Conservation (phyloP, 306 rosid species). For the Vigna angularis region DNA sequence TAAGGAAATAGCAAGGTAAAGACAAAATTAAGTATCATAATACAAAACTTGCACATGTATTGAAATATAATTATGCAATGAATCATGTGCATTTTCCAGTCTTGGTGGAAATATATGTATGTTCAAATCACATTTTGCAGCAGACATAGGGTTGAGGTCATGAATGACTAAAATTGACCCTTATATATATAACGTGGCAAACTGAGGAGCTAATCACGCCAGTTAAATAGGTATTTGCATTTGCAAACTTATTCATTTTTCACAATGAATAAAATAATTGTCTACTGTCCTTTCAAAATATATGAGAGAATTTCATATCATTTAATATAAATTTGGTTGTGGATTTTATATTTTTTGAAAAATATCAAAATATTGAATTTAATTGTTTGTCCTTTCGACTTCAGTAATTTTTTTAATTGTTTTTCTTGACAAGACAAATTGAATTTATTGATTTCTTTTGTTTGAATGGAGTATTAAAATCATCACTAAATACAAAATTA, state of each 20-base stretch:
- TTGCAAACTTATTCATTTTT: not conserved
- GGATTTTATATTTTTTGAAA: no score
- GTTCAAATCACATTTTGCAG: not conserved
- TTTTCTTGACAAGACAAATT: no score
- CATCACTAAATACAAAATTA: no score
- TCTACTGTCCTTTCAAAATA: not conserved
- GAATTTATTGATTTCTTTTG: no score
- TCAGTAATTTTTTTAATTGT: no score
- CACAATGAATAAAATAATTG: not conserved
- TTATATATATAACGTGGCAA: not conserved
- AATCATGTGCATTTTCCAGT: not conserved
- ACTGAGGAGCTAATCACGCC: constrained; percentile 7
- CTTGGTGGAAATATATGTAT: not conserved
- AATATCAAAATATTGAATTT: no score
- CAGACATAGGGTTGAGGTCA: not conserved
- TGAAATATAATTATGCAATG: not conserved
- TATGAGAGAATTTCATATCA: no score
- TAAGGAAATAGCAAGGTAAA: not conserved
- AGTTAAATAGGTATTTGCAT: not conserved
- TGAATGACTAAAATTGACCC: not conserved
- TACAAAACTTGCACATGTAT: not conserved
- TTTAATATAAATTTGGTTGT: no score
- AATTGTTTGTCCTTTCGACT: no score
- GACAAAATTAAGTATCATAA: not conserved
- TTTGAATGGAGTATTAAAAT: no score